Conservation (phyloP, 2,329 filamentous ascomycete genomes). For the Dothistroma septosporum region DNA sequence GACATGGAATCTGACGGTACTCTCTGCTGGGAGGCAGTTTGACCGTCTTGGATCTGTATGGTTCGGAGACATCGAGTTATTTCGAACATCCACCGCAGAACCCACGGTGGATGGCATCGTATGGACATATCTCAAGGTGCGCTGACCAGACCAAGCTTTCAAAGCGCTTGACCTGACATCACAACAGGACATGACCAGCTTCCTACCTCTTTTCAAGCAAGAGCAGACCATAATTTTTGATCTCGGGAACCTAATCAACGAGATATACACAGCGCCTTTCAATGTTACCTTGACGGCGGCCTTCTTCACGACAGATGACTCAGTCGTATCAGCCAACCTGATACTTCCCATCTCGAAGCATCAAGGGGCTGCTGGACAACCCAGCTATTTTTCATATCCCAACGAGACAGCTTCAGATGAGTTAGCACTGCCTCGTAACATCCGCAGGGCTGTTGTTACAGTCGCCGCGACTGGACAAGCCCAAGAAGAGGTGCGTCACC, state of each 20-base stretch:
- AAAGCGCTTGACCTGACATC: not conserved
- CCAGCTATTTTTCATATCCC: constrained; percentile 67
- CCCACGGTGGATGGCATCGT: constrained; percentile 66
- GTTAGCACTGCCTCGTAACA: constrained; percentile 62
- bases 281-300: constrained; percentile 70
- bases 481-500: constrained; percentile 55
- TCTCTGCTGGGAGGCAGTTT: constrained; percentile 67
- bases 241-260: constrained; percentile 67
- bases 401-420: constrained; percentile 56
- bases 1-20: constrained; percentile 70
- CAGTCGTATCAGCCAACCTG: constrained; percentile 51
- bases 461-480: constrained; percentile 74
- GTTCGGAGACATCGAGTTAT: constrained; percentile 73
- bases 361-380: constrained; percentile 46
- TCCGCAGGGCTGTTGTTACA: constrained; percentile 66
- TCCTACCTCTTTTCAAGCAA: constrained; percentile 62
- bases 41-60: constrained; percentile 74
- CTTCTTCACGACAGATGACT: constrained; percentile 57
- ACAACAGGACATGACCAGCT: constrained; percentile 63
- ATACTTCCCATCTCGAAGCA: constrained; percentile 63
- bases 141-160: not conserved
- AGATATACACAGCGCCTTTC: constrained; percentile 67
- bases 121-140: constrained; percentile 66
- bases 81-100: constrained; percentile 77
- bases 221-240: constrained; percentile 76